Conservation (phyloP, 768 basidiomycete genomes). For the Auricularia heimuer region DNA sequence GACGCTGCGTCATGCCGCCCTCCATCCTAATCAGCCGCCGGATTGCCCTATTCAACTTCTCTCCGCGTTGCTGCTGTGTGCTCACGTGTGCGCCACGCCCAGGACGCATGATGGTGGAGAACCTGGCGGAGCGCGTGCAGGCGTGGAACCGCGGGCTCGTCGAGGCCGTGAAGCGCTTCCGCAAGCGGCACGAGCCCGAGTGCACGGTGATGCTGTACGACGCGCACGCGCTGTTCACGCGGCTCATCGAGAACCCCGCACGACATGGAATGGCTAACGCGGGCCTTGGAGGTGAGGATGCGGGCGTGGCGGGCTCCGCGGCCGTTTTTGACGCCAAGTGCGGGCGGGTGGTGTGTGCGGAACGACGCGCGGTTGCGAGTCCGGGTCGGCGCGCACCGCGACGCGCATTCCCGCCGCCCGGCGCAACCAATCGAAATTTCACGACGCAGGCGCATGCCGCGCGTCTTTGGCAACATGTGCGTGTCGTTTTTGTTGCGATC, state of each 20-base stretch:
- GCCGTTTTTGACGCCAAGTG: constrained; percentile 21
- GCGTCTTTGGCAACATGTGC: no score
- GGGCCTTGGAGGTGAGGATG: neutral
- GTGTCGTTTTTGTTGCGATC: no score
- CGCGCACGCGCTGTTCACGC: neutral
- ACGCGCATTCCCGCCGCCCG: no score
- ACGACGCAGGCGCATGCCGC: no score
- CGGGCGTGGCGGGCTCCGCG: constrained; percentile 13
- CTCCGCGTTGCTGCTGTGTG: no score
- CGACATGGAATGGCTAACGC: neutral
- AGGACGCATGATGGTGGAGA: neutral
- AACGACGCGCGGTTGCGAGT: no score
- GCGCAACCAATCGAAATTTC: no score
- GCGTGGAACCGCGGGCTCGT: neutral
- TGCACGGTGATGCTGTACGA: neutral
- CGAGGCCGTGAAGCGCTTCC: neutral
- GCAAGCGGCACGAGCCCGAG: neutral
- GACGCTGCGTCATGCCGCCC: neutral
- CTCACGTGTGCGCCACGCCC: neutral
- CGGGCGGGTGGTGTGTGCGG: constrained; percentile 20
- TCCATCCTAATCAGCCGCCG: no score
- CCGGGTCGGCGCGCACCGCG: no score
- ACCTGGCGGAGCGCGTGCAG: neutral
- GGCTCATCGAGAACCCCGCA: neutral
- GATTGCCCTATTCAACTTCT: no score